Conservation (phyloP, 805 yeast genomes). For the Zygoascus biomembranicola region DNA sequence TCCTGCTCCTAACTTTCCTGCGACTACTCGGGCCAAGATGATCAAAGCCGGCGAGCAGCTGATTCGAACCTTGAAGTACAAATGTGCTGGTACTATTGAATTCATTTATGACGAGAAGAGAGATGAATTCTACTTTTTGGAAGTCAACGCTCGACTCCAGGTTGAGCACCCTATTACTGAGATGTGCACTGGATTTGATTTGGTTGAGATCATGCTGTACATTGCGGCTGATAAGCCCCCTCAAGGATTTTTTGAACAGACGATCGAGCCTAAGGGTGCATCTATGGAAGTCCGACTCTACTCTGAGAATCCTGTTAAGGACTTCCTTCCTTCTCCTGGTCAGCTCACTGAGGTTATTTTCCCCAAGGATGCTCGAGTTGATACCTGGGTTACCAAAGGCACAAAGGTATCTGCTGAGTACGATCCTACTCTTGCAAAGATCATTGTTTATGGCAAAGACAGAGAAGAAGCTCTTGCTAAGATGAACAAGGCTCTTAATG, state of each 20-base stretch:
- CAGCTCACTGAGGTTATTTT: constrained; percentile 76
- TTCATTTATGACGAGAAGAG: constrained; percentile 80
- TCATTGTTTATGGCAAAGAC: constrained; percentile 87
- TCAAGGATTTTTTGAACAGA: constrained; percentile 44
- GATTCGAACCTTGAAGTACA: constrained; percentile 77
- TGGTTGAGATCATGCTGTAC: constrained; percentile 93
- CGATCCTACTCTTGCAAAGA: constrained; percentile 94
- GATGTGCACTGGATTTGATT: constrained; percentile 85
- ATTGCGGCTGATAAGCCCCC: constrained; percentile 90
- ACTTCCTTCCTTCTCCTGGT: constrained; percentile 94
- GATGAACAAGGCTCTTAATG: constrained; percentile 71
- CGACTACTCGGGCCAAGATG: constrained; percentile 62
- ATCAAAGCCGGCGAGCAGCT: constrained; percentile 78
- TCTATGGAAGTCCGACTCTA: constrained; percentile 95
- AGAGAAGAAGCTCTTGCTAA: constrained; percentile 76
- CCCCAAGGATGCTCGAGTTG: constrained; percentile 89
- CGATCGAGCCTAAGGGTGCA: constrained; percentile 65
- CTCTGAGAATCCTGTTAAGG: constrained; percentile 95
- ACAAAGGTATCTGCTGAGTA: constrained; percentile 84
- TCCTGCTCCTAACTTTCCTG: constrained; percentile 93
- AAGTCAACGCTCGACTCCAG: constrained; percentile 93
- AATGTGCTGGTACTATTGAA: constrained; percentile 97
- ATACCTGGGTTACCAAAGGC: constrained; percentile 90
- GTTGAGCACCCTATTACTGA: constrained; percentile 98
- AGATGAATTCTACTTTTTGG: constrained; percentile 89